Conservation (phyloP, 441 rosid genomes). For the Populus hybrid region DNA sequence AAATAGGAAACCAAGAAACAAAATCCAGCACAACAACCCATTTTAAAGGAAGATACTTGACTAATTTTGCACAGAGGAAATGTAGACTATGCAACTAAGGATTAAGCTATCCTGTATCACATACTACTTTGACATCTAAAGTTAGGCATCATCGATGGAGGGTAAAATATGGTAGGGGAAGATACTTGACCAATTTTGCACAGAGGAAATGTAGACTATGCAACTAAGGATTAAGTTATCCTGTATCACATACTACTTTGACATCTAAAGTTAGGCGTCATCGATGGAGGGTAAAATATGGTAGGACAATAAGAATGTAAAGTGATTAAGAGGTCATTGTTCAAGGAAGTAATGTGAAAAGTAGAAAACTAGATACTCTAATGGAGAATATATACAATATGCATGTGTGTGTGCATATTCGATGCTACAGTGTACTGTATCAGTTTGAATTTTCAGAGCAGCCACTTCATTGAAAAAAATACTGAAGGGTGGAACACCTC, state of each 20-base stretch:
- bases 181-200: too few species aligned
- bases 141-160: background rate
- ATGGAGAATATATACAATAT: background rate
- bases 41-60: background rate
- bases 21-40: background rate
- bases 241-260: too few species aligned
- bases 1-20: background rate
- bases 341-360: background rate
- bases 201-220: too few species aligned
- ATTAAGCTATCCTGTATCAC: background rate
- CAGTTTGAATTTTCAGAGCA: background rate
- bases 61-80: background rate
- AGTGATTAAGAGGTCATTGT: background rate
- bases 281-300: too few species aligned
- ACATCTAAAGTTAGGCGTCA: too few species aligned
- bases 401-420: background rate
- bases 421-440: background rate
- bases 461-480: background rate
- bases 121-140: background rate
- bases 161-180: background rate
- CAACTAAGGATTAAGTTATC: too few species aligned
- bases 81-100: background rate
- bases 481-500: background rate
- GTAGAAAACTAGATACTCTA: slow-evolving; percentile 2
- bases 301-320: background rate